Percentiles rank a stretch among this genome's conserved stretches.
Conservation (phyloP, 345 rosid species). For the Ceriops zippeliana region DNA sequence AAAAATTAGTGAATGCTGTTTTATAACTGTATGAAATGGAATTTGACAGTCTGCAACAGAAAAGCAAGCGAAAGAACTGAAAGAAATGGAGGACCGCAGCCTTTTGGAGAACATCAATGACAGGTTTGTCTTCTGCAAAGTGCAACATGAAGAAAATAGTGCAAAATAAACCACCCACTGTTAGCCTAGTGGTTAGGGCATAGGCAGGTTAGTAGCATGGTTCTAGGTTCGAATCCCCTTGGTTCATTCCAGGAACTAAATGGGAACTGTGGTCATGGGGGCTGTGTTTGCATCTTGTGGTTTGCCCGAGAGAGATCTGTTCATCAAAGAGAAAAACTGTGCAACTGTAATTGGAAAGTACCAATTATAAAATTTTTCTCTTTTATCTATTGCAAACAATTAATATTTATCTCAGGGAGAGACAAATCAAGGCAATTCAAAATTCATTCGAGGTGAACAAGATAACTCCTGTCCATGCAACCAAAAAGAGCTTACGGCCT, state of each 20-base stretch:
- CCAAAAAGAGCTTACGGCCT: constrained; percentile 69
- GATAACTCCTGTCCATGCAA: constrained; percentile 76
- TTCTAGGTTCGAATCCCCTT: no score
- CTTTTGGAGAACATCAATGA: constrained; percentile 71
- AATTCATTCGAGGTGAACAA: constrained; percentile 85
- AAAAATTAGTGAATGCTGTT: constrained; percentile 11
- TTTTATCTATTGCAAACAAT: constrained; percentile 7
- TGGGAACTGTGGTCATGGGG: no score
- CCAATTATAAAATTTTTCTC: not conserved
- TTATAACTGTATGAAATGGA: constrained; percentile 12
- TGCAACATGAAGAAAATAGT: constrained; percentile 7
- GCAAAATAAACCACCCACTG: not conserved
- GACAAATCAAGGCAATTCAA: constrained; percentile 88
- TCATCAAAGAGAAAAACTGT: constrained; percentile 1
- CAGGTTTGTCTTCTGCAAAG: constrained; percentile 51
- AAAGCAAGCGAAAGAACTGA: constrained; percentile 91
- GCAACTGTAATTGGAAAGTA: not conserved
- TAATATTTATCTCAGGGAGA: constrained; percentile 53
- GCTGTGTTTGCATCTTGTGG: no score
- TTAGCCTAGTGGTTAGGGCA: no score
- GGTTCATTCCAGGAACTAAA: no score
- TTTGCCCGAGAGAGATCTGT: no score
- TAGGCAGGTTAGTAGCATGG: no score
- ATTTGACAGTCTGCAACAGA: constrained; percentile 79
- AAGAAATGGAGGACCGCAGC: constrained; percentile 68